Percentiles rank a stretch among this genome's conserved stretches.
Evolutionary conservation across 179 eudicot genomes (phyloP).

Genomic region (Corrigiola litoralis): DNA sequence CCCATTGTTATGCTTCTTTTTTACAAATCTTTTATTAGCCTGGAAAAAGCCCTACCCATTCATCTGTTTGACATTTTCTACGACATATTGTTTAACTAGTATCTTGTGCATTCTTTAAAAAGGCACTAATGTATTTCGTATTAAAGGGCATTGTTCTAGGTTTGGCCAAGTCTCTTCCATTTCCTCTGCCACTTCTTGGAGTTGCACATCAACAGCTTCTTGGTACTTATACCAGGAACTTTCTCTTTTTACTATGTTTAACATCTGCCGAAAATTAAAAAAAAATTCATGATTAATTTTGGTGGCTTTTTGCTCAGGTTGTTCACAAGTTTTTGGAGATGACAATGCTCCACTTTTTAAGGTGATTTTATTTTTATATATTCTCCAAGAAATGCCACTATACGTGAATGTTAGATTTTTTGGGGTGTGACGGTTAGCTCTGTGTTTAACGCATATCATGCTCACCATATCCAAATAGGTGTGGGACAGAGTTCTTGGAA

Average conservation of each 20-base stretch:
- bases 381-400: neutral
- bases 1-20: too few species aligned
- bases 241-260: neutral
- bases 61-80: neutral
- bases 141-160: slow-evolving; percentile 65
- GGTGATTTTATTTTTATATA: slow-evolving; percentile 37
- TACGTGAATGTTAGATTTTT: neutral
- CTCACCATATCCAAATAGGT: slow-evolving; percentile 39
- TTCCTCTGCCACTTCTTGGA: slow-evolving; percentile 92
- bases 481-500: slow-evolving; percentile 73
- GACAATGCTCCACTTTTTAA: slow-evolving; percentile 52
- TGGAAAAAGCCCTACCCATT: too few species aligned
- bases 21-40: too few species aligned
- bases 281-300: slow-evolving; percentile 2
- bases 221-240: slow-evolving; percentile 37
- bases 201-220: slow-evolving; percentile 96
- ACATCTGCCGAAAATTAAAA: neutral
- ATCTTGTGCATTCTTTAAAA: neutral
- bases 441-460: neutral
- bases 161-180: slow-evolving; percentile 75
- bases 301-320: slow-evolving; percentile 30
- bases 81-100: neutral
- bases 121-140: slow-evolving; percentile 17
- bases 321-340: slow-evolving; percentile 38
- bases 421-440: neutral